phyloP scores from a whole-genome alignment of 2,329 filamentous ascomycete species.

The Epichloe brachyelytri region DNA sequence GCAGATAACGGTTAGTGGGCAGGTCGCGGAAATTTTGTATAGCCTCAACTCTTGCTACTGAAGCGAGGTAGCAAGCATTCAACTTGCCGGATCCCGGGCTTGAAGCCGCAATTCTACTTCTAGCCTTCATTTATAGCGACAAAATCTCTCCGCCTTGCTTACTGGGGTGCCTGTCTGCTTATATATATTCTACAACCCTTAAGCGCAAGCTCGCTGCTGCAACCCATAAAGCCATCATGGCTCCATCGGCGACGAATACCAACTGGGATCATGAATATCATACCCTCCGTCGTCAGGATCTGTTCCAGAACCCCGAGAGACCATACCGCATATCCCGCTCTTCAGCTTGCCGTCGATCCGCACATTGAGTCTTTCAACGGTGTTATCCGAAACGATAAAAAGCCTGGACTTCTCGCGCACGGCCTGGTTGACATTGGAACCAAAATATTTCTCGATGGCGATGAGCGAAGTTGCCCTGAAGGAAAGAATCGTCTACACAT shows the following conservation, averaged over 20 bases:
- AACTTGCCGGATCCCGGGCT: not conserved
- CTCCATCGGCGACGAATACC: slow-evolving; percentile 46
- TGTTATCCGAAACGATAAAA: slow-evolving; percentile 61
- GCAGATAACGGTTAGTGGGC: slow-evolving; percentile 1
- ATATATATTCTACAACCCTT: not conserved
- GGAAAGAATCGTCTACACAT: slow-evolving; percentile 65
- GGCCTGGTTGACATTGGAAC: slow-evolving; percentile 80
- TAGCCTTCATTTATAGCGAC: not conserved
- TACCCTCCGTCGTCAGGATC: slow-evolving; percentile 70
- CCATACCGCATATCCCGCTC: slow-evolving; percentile 72
- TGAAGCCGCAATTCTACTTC: not conserved
- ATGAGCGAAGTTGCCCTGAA: slow-evolving; percentile 44
- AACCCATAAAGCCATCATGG: slow-evolving; percentile 28
- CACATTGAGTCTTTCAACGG: slow-evolving; percentile 95
- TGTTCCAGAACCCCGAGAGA: slow-evolving; percentile 85
- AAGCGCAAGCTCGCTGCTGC: slow-evolving; percentile 3
- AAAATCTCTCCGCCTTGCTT: not conserved
- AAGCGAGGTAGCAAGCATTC: slow-evolving; percentile 3
- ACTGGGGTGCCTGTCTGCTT: not conserved
- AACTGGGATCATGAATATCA: slow-evolving; percentile 80
- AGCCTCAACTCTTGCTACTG: slow-evolving; percentile 15
- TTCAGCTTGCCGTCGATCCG: slow-evolving; percentile 75
- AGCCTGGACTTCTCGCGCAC: slow-evolving; percentile 47
- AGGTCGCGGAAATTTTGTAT: slow-evolving; percentile 11
- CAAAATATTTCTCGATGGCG: slow-evolving; percentile 76